Base-by-base conservation (phyloP, 345 rosid genomes). In the Populus ilicifolia region DNA sequence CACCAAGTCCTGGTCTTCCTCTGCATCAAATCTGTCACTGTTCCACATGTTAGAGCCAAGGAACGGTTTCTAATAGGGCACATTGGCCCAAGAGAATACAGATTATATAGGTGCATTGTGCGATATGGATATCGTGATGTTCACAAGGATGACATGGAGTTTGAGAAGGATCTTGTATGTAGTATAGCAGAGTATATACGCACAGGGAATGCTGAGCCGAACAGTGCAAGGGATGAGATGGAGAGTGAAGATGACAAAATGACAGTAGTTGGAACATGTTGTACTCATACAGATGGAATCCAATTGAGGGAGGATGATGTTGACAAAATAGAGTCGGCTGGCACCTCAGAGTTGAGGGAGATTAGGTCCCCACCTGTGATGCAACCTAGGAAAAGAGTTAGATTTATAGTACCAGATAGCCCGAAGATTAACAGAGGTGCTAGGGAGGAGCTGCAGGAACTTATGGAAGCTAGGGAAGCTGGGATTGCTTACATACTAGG, bases 21-120 rank as follows among this genome's bases (percentile, higher is more conserved):
- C 77, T 96, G 99, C 81, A 85, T 94, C 62, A 96, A 96, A 79
- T 94, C 99, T 1, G 98, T 96, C 44, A 96, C 99, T 0, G 97
- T 96, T 48, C 99, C 99, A 3, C 98, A 92, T 20, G 99, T 96
- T 38, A 86, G 86, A 66, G 97, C 98, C 0, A 89, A 92, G 82
- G 98, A 94, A 74, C 87, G 97, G 79, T 96, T 94, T 79, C 87
- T 96, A 6, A 87, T 94, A 0, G 99, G 99, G 25, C 90, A 76
- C 8, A 81, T 96, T 11, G 98, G 98, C 18, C 94, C 99, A 1
- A 84, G 91, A 83, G 84, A 89, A 75, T 96, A 75, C 75, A 83
- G 98, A 38, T 84, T 96, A 17, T 96, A 96, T 59, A 88, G 98
- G 68, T 94, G 99, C 92, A 90, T 96, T 5, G 99, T 91, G 7